Base-by-base conservation (phyloP, 441 rosid genomes). In the Theobroma grandiflorum region DNA sequence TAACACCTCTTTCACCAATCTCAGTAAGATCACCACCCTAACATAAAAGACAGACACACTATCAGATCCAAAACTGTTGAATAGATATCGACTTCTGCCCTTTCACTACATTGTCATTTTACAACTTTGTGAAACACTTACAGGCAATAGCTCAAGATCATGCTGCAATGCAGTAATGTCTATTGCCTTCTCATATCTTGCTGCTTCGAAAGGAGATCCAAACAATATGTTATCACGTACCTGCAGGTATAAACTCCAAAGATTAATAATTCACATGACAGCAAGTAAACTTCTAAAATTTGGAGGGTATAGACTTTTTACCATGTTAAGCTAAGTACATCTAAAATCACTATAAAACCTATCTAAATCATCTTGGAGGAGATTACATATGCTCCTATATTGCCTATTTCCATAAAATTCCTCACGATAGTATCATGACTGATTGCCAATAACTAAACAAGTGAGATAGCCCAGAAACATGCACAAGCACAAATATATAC, bases 1-100 rank as follows among this genome's bases (percentile, higher is more conserved):
- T 95, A 63, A 93, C 99, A 64, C 99, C 99, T 86, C 99, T 93
- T 86, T 95, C 99, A 82, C 95, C 98, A 88, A 93, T 95, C 93
- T 95, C 98, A 0, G 99, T 94, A 55, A 95, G 92, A 89, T 95
- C 98, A 77, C 96, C 96, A 68, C 98, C 99, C 99, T 96, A 79
- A 76, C 72, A 84, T 65, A 71, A 71, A 50, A 69, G 47, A 80
- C 20, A 78, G 45, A 53, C 49, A 77, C 40, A 67, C 52, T 40
- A 40, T 52, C 43, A 67, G 49, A 43, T 68, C 57, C 45, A 40
- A 64, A 64, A 55, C 62, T 68, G 26, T 8, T 49, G 58, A 75
- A 57, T 38, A 62, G 49, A 70, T 75, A 66, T 50, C 8, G 49
- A 64, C 38, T 52, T 81, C 71, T 68, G 52, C 69, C 49, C 10